Percentiles rank a stretch among this genome's conserved stretches.
Evolutionary conservation across 805 yeast species (phyloP).

Genomic region (Nakazawaea ambrosiae): DNA sequence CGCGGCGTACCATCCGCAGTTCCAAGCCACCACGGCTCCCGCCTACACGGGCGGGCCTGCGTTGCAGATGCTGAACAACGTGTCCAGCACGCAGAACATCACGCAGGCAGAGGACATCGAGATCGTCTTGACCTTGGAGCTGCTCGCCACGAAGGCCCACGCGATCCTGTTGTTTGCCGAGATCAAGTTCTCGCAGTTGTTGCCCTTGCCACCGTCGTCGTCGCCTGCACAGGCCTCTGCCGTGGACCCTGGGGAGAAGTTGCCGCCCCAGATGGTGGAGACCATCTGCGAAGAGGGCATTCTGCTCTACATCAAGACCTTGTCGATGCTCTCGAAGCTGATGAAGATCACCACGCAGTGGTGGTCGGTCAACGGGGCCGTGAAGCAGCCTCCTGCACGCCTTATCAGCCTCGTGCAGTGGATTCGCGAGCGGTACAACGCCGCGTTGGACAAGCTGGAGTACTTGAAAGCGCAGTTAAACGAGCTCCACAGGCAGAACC

Average conservation of each 20-base stretch:
- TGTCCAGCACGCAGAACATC: neutral
- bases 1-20: slow-evolving; percentile 17
- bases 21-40: slow-evolving; percentile 17
- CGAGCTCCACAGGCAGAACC: slow-evolving; percentile 29
- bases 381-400: slow-evolving; percentile 29
- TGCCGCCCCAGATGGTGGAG: slow-evolving; percentile 52
- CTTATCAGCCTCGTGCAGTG: slow-evolving; percentile 79
- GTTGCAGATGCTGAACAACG: neutral
- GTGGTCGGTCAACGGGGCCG: slow-evolving; percentile 60
- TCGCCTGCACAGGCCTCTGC: neutral
- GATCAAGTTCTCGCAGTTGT: slow-evolving; percentile 78
- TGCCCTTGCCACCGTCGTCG: slow-evolving; percentile 62
- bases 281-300: slow-evolving; percentile 80
- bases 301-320: slow-evolving; percentile 73
- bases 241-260: slow-evolving; percentile 27
- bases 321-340: slow-evolving; percentile 76
- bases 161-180: slow-evolving; percentile 87
- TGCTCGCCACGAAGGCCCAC: slow-evolving; percentile 82
- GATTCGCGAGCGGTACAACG: slow-evolving; percentile 86
- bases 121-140: slow-evolving; percentile 49
- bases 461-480: slow-evolving; percentile 52
- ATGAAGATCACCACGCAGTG: slow-evolving; percentile 82
- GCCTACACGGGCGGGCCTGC: slow-evolving; percentile 18
- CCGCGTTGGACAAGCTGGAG: slow-evolving; percentile 84
- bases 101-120: slow-evolving; percentile 23